Percentiles rank a stretch among this genome's conserved stretches.
phyloP scores from a whole-genome alignment of 148 eudicot genomes.

The Rhododendron vialii region DNA sequence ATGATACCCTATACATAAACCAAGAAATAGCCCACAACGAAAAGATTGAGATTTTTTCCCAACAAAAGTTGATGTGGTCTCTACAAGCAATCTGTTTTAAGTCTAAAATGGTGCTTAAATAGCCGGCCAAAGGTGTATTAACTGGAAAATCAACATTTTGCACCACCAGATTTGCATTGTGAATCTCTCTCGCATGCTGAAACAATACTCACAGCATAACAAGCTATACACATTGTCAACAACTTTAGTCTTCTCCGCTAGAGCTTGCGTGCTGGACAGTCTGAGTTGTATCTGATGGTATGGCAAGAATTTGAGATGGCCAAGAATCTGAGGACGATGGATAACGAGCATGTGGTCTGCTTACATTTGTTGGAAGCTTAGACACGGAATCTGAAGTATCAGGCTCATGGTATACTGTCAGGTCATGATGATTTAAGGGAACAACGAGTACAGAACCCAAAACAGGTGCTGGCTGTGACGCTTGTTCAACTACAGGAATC shows the following conservation, averaged over 20 bases:
- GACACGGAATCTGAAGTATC: constrained; percentile 16
- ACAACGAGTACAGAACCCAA: constrained; percentile 51
- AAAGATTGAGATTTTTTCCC: neutral
- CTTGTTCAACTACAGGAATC: constrained; percentile 22
- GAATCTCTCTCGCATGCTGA: neutral
- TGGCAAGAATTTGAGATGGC: constrained; percentile 57
- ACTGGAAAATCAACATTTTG: neutral
- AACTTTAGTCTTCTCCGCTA: neutral
- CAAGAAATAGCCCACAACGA: neutral
- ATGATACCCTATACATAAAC: too few relatives aligned
- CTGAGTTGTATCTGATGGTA: constrained; percentile 20
- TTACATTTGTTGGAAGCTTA: constrained; percentile 34
- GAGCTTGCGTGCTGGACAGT: neutral
- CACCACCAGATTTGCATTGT: neutral
- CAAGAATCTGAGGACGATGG: constrained; percentile 71
- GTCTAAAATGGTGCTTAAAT: neutral
- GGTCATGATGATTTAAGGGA: constrained; percentile 43
- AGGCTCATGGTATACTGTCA: constrained; percentile 21
- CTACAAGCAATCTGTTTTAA: neutral
- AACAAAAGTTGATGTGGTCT: neutral
- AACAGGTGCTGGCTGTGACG: constrained; percentile 36
- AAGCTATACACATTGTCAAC: neutral
- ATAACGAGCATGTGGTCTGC: constrained; percentile 71
- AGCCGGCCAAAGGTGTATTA: neutral
- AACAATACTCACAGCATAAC: neutral